Conservation (phyloP, 2,329 filamentous ascomycete species). For the Xylariaceae sp. region DNA sequence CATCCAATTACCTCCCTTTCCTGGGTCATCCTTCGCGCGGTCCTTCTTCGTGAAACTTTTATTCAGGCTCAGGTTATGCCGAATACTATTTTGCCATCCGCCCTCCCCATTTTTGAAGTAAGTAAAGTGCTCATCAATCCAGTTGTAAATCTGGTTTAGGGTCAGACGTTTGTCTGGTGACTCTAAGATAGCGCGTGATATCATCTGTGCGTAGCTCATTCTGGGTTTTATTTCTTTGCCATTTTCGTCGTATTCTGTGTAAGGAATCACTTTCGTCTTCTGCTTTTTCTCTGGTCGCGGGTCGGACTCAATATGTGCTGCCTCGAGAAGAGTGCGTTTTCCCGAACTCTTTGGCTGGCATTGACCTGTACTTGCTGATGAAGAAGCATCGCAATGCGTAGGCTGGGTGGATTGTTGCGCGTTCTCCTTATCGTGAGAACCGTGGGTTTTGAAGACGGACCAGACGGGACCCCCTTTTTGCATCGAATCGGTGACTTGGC, state of each 20-base stretch:
- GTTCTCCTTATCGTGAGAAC: constrained; percentile 54
- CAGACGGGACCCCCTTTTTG: constrained; percentile 61
- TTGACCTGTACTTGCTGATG: constrained; percentile 47
- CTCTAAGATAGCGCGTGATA: constrained; percentile 93
- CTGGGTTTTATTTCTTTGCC: constrained; percentile 73
- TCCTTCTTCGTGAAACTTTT: constrained; percentile 96
- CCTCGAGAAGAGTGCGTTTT: constrained; percentile 67
- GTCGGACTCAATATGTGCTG: constrained; percentile 65
- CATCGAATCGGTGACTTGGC: constrained; percentile 61
- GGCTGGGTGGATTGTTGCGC: constrained; percentile 41
- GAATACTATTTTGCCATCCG: constrained; percentile 98
- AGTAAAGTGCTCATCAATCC: constrained; percentile 92
- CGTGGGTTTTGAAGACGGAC: constrained; percentile 55
- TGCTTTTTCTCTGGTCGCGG: constrained; percentile 63
- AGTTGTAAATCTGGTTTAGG: constrained; percentile 95
- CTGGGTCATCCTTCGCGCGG: constrained; percentile 91
- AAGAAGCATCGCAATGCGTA: constrained; percentile 46
- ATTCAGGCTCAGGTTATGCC: constrained; percentile 94
- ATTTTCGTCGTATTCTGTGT: constrained; percentile 72
- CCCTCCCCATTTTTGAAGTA: constrained; percentile 83
- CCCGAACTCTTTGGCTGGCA: constrained; percentile 50
- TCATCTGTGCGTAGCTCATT: constrained; percentile 91
- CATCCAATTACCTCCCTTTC: constrained; percentile 96
- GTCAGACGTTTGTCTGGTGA: constrained; percentile 81
- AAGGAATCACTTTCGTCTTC: constrained; percentile 54